Conservation (phyloP, 805 yeast species). For the Kodamaea restingae region DNA sequence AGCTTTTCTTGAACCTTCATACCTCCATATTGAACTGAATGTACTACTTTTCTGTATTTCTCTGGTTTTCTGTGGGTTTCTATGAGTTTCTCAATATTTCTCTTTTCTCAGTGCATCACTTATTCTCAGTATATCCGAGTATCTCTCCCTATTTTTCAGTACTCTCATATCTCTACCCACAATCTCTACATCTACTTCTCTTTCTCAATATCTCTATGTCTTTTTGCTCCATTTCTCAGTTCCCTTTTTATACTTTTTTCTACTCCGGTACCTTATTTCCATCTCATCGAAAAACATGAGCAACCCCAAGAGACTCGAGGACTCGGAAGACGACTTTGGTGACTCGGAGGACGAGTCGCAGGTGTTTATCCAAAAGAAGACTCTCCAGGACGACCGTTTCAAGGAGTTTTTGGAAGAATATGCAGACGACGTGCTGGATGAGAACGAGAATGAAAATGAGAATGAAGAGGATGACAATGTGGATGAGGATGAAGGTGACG, state of each 20-base stretch:
- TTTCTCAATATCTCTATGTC: too few relatives aligned
- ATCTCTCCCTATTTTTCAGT: too few relatives aligned
- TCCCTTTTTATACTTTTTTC: background rate
- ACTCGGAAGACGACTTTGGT: constrained; percentile 10
- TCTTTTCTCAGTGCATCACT: too few relatives aligned
- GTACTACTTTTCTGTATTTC: too few relatives aligned
- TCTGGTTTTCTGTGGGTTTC: too few relatives aligned
- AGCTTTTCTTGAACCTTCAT: too few relatives aligned
- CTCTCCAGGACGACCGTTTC: constrained; percentile 11
- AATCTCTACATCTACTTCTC: too few relatives aligned
- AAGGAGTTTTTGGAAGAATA: constrained; percentile 12
- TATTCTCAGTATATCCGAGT: too few relatives aligned
- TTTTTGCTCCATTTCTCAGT: too few relatives aligned
- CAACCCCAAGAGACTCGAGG: constrained; percentile 2
- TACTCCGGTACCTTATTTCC: background rate
- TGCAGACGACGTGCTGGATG: constrained; percentile 8
- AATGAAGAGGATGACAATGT: constrained; percentile 14
- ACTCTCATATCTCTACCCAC: too few relatives aligned
- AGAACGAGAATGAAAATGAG: constrained; percentile 14
- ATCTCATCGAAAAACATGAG: constrained; percentile 1
- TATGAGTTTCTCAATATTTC: too few relatives aligned
- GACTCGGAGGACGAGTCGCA: constrained; percentile 8
- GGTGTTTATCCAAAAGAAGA: constrained; percentile 8
- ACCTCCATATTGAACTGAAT: too few relatives aligned
- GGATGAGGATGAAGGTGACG: constrained; percentile 9